A percentile compares a stretch with the other conserved stretches of the same genome.
Evolutionary conservation across 495 filamentous ascomycete species (phyloP).

Genomic region (Aspergillus nidulans): DNA sequence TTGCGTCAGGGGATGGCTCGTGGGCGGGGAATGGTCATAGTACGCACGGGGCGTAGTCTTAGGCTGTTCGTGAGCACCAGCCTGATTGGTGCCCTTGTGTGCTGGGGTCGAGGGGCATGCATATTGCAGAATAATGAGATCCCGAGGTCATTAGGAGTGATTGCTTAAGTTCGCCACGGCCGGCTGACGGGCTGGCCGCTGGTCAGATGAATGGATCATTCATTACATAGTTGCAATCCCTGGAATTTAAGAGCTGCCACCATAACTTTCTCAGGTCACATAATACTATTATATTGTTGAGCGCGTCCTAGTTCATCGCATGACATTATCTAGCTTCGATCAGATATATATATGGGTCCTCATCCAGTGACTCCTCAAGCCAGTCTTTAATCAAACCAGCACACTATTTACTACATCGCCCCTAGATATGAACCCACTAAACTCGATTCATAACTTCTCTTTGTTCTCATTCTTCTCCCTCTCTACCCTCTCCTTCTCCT

Average conservation of each 20-base stretch:
- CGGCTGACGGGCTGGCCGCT: not conserved
- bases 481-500: conserved; percentile 24
- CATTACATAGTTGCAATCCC: not conserved
- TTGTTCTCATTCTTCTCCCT: conserved; percentile 3
- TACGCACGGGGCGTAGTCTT: too few relatives aligned
- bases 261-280: too few relatives aligned
- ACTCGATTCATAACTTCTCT: not conserved
- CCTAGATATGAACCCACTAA: not conserved
- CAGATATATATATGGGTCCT: too few relatives aligned
- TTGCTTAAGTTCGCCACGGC: not conserved
- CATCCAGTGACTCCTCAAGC: too few relatives aligned
- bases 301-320: too few relatives aligned
- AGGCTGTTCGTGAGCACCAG: not conserved
- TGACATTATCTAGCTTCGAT: too few relatives aligned
- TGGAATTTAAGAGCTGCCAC: too few relatives aligned
- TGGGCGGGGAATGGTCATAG: not conserved
- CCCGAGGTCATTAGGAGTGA: not conserved
- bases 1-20: not conserved
- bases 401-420: not conserved
- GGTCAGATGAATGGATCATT: not conserved
- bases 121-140: too few relatives aligned
- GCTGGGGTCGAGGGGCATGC: not conserved
- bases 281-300: too few relatives aligned
- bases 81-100: not conserved
- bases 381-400: not conserved